Percentiles rank a stretch among this genome's conserved stretches.
Conservation (phyloP, 148 eudicot genomes). For the Limonium bicolor region DNA sequence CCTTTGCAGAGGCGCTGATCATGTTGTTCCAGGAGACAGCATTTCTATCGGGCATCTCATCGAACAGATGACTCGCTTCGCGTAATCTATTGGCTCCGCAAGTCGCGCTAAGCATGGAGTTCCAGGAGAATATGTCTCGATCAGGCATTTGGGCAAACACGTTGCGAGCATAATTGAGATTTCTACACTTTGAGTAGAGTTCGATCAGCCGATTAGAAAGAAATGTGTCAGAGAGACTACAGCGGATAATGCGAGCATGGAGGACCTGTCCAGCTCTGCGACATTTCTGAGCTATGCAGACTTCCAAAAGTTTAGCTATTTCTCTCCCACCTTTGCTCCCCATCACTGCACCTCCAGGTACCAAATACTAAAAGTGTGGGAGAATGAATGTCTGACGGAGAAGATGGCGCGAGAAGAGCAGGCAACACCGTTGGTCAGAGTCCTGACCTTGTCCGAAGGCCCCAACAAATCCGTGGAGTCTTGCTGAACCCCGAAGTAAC, state of each 20-base stretch:
- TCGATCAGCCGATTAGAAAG: constrained; percentile 53
- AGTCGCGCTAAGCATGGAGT: constrained; percentile 40
- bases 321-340: constrained; percentile 12
- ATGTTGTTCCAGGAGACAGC: constrained; percentile 57
- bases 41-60: constrained; percentile 54
- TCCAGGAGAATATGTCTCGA: constrained; percentile 46
- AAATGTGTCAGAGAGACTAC: constrained; percentile 27
- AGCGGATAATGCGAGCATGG: constrained; percentile 47
- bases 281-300: constrained; percentile 42
- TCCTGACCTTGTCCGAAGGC: too few relatives aligned
- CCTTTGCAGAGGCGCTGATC: constrained; percentile 37
- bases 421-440: too few relatives aligned
- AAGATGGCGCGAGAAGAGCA: too few relatives aligned
- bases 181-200: constrained; percentile 44
- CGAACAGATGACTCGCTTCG: constrained; percentile 34
- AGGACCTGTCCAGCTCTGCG: constrained; percentile 34
- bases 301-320: constrained; percentile 32
- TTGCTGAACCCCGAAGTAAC: too few relatives aligned
- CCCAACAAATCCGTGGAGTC: too few relatives aligned
- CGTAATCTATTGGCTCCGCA: constrained; percentile 19
- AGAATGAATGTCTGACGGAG: too few relatives aligned
- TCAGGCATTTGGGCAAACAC: constrained; percentile 45
- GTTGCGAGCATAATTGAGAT: constrained; percentile 20
- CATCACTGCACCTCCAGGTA: too few relatives aligned
- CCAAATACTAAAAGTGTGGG: too few relatives aligned